phyloP scores from a whole-genome alignment of 495 filamentous ascomycete species.

The Aspergillus wentii region DNA sequence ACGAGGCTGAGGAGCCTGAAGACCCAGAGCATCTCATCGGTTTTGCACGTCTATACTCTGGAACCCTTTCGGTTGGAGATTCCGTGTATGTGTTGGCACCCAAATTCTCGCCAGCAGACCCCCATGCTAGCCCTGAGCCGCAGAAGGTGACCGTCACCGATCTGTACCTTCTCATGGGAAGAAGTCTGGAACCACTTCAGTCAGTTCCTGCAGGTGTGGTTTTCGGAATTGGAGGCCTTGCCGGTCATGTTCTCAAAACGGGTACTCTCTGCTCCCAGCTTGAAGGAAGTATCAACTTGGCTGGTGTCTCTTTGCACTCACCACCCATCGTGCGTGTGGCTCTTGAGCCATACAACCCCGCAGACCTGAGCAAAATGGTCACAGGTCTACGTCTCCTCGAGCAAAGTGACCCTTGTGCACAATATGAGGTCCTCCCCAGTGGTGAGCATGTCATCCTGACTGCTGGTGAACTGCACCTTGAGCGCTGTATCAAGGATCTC shows the following conservation, averaged over 20 bases:
- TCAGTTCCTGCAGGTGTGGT: constrained; percentile 91
- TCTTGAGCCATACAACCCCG: constrained; percentile 82
- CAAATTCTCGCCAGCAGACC: constrained; percentile 81
- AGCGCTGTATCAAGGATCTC: constrained; percentile 91
- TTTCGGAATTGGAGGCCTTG: constrained; percentile 91
- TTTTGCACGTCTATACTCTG: constrained; percentile 90
- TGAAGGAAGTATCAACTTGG: constrained; percentile 86
- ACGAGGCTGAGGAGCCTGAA: constrained; percentile 43
- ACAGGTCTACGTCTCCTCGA: constrained; percentile 80
- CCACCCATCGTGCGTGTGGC: constrained; percentile 94
- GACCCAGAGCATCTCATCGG: constrained; percentile 89
- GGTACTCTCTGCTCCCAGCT: constrained; percentile 89
- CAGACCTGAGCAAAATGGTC: constrained; percentile 91
- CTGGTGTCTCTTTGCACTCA: constrained; percentile 71
- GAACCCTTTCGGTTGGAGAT: constrained; percentile 84
- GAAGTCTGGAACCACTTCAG: constrained; percentile 74
- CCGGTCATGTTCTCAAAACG: constrained; percentile 87
- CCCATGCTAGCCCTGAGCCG: constrained; percentile 70
- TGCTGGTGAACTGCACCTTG: constrained; percentile 90
- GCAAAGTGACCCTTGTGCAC: constrained; percentile 91
- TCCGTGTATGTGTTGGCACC: constrained; percentile 84
- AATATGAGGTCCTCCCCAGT: constrained; percentile 88
- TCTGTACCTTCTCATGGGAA: constrained; percentile 94
- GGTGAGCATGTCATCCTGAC: constrained; percentile 96
- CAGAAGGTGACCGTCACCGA: constrained; percentile 80